Base-by-base conservation (phyloP, 1,284 basidiomycete species). In the Fistulinella staudtii region DNA sequence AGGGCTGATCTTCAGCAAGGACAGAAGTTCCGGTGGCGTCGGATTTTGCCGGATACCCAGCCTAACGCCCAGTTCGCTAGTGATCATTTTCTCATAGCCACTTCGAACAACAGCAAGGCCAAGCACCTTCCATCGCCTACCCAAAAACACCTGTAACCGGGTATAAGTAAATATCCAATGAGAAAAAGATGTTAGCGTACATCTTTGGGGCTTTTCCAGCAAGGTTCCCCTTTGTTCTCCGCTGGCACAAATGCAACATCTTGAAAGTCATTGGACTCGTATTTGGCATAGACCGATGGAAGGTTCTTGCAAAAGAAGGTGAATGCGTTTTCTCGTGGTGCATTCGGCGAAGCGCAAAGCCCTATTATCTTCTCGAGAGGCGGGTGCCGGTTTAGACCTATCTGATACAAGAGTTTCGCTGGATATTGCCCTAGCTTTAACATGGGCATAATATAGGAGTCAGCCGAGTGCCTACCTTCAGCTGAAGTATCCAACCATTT, bases 171-270 rank as follows among this genome's bases (percentile, higher is more conserved):
- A 5, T 17, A 7, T 17, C 5, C 3, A 18, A n/a, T n/a, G n/a
- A 5, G 13, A 27, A 2, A n/a, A 17, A 13, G 17, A 1, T 9
- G 21, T 15, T 15, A 22, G 70, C 4, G 23, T 36, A 87, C 87
- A 57, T 87, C 82, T 43, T 72, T 71, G 87, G 85, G 40, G 76
- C 80, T 1, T 78, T 80, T 47, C 88, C 62, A 36, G 75, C 72
- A 11, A 60, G 51, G 39, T 66, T 28, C 36, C 67, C 73, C 36
- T 65, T 72, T 47, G n/a, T 72, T 74, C 6, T 80, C 53, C 3
- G 89, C 82, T 1, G 94, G 93, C 20, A 98, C 78, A 66, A 91
- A 97, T 0, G 85, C 71, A 3, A 87, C 59, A 27, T 78, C 60
- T 4, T 65, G 66, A 43, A 76, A 80, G 14, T 73, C 60, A 5